These are phyloP conservation scores for Hypholoma sublateritium DNA, from an alignment of 768 basidiomycete species.

Conservation along the genomic window DNA sequence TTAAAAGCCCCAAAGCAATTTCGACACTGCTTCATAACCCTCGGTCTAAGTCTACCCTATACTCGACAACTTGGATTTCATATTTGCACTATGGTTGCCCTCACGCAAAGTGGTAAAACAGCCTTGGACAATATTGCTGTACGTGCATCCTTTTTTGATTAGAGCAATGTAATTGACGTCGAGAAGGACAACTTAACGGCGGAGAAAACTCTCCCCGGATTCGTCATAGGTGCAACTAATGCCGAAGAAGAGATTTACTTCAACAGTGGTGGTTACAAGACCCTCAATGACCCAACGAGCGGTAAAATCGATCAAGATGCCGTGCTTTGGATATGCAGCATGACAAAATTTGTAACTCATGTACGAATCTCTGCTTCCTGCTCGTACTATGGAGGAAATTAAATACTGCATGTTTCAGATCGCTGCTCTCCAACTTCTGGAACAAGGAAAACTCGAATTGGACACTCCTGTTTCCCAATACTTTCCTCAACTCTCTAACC, in stretches of 20 bases:
- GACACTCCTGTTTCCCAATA: constrained; percentile 23
- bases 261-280: constrained; percentile 20
- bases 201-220: constrained; percentile 21
- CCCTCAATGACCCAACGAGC: constrained; percentile 25
- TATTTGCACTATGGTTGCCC: constrained; percentile 5
- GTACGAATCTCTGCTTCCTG: constrained; percentile 19
- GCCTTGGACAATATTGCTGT: constrained; percentile 12
- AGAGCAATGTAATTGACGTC: background rate
- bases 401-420: constrained; percentile 17
- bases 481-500: constrained; percentile 26
- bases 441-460: constrained; percentile 24
- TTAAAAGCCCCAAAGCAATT: no score
- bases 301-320: constrained; percentile 23
- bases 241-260: constrained; percentile 27
- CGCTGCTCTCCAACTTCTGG: constrained; percentile 31
- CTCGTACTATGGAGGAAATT: no score
- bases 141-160: background rate
- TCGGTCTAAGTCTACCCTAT: no score
- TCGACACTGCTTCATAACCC: no score
- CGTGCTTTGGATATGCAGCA: constrained; percentile 38
- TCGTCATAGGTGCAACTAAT: constrained; percentile 28
- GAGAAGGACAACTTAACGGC: constrained; percentile 10
- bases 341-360: constrained; percentile 32
- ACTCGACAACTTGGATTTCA: background rate
- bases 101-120: constrained; percentile 11